Percentiles rank a stretch among this genome's conserved stretches.
Conservation (phyloP, 148 eudicot species). For the Rhododendron mucronatum region DNA sequence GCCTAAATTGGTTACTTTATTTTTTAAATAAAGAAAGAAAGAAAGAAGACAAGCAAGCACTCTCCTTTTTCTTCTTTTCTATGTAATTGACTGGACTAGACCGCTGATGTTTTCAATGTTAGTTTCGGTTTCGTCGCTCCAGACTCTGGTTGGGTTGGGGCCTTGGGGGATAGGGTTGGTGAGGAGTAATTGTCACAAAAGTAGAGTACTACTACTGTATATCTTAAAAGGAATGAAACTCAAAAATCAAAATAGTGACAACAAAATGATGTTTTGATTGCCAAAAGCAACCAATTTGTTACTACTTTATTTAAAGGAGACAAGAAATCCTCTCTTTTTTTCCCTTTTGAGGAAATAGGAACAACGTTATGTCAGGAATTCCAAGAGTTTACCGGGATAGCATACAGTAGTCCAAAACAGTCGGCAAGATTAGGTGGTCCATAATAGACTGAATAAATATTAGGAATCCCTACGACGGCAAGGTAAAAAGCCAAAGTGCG, state of each 20-base stretch:
- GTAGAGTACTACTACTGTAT: neutral
- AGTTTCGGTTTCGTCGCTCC: neutral
- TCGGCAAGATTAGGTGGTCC: neutral
- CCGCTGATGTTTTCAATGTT: neutral
- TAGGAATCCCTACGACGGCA: neutral
- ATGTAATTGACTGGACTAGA: neutral
- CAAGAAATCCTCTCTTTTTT: neutral
- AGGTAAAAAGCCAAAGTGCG: neutral
- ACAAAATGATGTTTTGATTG: neutral
- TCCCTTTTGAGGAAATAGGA: neutral
- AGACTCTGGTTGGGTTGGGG: neutral
- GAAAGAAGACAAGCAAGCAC: neutral
- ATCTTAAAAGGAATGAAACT: neutral
- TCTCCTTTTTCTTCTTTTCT: neutral
- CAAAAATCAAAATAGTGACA: neutral
- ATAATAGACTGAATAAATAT: neutral
- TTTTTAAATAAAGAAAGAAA: neutral
- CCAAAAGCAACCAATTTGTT: neutral
- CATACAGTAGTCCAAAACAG: neutral
- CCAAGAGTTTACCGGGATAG: neutral
- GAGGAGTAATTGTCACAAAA: neutral
- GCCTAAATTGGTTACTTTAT: neutral
- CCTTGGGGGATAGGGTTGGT: neutral
- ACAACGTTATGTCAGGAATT: neutral
- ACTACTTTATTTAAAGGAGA: neutral